A percentile compares a stretch with the other conserved stretches of the same genome.
phyloP scores from a whole-genome alignment of 805 yeast species.

The Yarrowia divulgata region DNA sequence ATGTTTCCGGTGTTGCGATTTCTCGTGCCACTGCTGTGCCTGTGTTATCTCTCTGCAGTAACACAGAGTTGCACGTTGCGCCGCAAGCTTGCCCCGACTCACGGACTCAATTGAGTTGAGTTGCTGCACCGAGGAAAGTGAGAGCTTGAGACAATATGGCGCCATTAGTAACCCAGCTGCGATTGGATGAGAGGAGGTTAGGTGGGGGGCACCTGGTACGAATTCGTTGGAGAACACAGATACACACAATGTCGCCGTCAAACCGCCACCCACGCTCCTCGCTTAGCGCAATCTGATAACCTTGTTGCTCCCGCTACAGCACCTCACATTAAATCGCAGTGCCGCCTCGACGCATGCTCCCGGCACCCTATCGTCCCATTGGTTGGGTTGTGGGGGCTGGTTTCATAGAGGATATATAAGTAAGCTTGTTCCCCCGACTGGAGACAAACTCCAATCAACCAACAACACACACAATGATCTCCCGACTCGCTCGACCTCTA shows the following conservation, averaged over 20 bases:
- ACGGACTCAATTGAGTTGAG: constrained; percentile 22
- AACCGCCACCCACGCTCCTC: too few species aligned
- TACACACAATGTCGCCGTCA: too few species aligned
- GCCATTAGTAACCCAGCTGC: constrained; percentile 3
- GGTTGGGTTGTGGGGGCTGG: constrained; percentile 1
- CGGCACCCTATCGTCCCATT: constrained; percentile 30
- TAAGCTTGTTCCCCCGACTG: background rate
- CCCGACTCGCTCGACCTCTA: constrained; percentile 30
- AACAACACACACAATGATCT: constrained; percentile 3
- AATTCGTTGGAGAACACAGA: too few species aligned
- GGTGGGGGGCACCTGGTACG: too few species aligned
- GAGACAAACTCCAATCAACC: background rate
- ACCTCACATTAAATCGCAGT: background rate
- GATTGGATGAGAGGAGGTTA: background rate
- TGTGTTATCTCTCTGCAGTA: too few species aligned
- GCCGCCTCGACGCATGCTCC: constrained; percentile 37
- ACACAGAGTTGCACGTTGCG: too few species aligned
- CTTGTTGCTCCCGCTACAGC: background rate
- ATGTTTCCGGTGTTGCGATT: too few species aligned
- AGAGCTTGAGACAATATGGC: constrained; percentile 28
- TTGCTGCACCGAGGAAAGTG: constrained; percentile 27
- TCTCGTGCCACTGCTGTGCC: too few species aligned
- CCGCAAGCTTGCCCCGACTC: too few species aligned
- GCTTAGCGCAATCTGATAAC: constrained; percentile 26
- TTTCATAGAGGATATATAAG: background rate